A percentile compares a stretch with the other conserved stretches of the same genome.
These are phyloP conservation scores for Raphidocelis subcapitata DNA, from an alignment of 139 green algal species.

Conservation along the genomic window DNA sequence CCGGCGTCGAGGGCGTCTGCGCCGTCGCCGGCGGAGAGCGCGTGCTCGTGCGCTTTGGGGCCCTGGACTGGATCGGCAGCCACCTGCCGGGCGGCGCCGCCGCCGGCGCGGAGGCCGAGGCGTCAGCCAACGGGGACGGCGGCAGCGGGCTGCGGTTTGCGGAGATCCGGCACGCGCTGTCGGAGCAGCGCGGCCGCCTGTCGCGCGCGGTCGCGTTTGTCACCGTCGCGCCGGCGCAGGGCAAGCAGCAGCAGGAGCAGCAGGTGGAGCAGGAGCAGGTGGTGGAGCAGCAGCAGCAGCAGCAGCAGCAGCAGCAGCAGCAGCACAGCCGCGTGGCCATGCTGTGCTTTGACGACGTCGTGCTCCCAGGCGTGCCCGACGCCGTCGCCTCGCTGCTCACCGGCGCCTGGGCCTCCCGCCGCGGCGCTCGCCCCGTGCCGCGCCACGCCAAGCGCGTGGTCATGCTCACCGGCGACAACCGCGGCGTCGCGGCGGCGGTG, in stretches of 20 bases:
- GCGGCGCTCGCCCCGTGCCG: background rate
- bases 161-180: slow-evolving; percentile 19
- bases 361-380: slow-evolving; percentile 44
- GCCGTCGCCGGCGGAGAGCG: slow-evolving; percentile 3
- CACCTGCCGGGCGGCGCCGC: background rate
- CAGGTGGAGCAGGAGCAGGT: background rate
- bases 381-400: slow-evolving; percentile 56
- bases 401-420: slow-evolving; percentile 34
- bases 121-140: slow-evolving; percentile 8
- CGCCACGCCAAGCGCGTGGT: slow-evolving; percentile 38
- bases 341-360: slow-evolving; percentile 70
- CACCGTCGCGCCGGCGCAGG: background rate
- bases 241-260: background rate
- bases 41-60: slow-evolving; percentile 54
- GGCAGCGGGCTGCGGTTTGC: slow-evolving; percentile 31
- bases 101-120: background rate
- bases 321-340: slow-evolving; percentile 37
- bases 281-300: slow-evolving; percentile 4
- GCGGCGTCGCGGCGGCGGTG: slow-evolving; percentile 44
- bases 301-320: slow-evolving; percentile 26
- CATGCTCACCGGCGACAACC: slow-evolving; percentile 82
- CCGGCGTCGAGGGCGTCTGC: slow-evolving; percentile 50
- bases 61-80: slow-evolving; percentile 46
- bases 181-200: background rate
- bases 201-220: background rate